Conservation (phyloP, 2,329 filamentous ascomycete genomes). For the Fusarium neocosmosporiellum region DNA sequence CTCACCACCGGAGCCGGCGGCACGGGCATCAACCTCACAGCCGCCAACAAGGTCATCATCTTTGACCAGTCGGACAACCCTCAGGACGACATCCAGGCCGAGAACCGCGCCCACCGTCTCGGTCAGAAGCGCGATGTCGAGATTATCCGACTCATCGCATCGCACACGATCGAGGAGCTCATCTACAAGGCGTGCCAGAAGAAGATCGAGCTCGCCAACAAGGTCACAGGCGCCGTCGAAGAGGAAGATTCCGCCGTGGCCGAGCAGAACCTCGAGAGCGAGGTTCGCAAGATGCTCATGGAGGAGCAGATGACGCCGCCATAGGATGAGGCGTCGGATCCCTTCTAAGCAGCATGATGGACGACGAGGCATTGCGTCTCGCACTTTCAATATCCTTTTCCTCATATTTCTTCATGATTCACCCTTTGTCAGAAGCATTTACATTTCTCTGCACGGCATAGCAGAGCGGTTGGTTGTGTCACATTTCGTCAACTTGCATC, state of each 20-base stretch:
- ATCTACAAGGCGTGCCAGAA: slow-evolving; percentile 92
- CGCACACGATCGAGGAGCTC: slow-evolving; percentile 89
- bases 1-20: slow-evolving; percentile 94
- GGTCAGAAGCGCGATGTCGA: slow-evolving; percentile 93
- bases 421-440: slow-evolving; percentile 7
- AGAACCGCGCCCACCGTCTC: slow-evolving; percentile 95
- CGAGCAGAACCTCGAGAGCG: slow-evolving; percentile 55
- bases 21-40: slow-evolving; percentile 96
- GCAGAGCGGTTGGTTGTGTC: slow-evolving; percentile 25
- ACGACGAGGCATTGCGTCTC: neutral
- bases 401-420: neutral
- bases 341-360: slow-evolving; percentile 6
- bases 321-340: slow-evolving; percentile 40
- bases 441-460: slow-evolving; percentile 26
- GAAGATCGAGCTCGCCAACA: slow-evolving; percentile 86
- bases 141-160: slow-evolving; percentile 85
- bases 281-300: slow-evolving; percentile 59
- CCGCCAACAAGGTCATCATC: slow-evolving; percentile 97
- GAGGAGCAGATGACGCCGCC: slow-evolving; percentile 53
- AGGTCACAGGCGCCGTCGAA: slow-evolving; percentile 58
- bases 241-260: slow-evolving; percentile 44
- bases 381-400: slow-evolving; percentile 4
- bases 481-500: slow-evolving; percentile 15
- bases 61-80: slow-evolving; percentile 98
- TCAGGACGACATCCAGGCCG: slow-evolving; percentile 97